Percentiles rank a stretch among this genome's conserved stretches.
Evolutionary conservation across 2,329 filamentous ascomycete genomes (phyloP).

Genomic region (Colletotrichum limetticola): DNA sequence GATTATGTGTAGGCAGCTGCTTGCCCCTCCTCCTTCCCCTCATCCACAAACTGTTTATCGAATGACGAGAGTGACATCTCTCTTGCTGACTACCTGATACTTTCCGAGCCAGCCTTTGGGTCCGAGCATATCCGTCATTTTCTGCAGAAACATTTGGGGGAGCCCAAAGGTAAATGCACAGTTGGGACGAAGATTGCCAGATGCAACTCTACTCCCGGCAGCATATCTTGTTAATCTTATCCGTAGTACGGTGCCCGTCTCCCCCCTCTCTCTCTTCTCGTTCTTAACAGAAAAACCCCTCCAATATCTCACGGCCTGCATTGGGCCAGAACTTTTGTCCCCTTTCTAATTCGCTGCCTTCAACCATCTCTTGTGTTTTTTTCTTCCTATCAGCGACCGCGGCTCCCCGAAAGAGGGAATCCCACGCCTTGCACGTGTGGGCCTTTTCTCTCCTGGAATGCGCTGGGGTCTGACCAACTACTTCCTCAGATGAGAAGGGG

Average conservation of each 20-base stretch:
- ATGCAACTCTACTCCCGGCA: slow-evolving; percentile 20
- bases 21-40: background rate
- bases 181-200: slow-evolving; percentile 23
- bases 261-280: background rate
- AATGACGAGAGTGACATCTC: background rate
- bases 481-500: background rate
- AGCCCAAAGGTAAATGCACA: background rate
- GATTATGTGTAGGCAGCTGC: background rate
- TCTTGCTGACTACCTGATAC: background rate
- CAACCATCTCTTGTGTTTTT: background rate
- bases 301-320: background rate
- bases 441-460: background rate
- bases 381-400: slow-evolving; percentile 29
- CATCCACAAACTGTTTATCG: background rate
- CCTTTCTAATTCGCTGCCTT: slow-evolving; percentile 3
- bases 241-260: background rate
- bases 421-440: slow-evolving; percentile 24
- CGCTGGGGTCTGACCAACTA: slow-evolving; percentile 17
- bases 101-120: background rate
- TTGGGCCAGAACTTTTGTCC: background rate
- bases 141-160: background rate
- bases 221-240: slow-evolving; percentile 7
- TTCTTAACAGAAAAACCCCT: background rate
- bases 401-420: slow-evolving; percentile 31
- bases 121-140: background rate